Conservation (phyloP, 805 yeast species). For the Henningerozyma blattae region DNA sequence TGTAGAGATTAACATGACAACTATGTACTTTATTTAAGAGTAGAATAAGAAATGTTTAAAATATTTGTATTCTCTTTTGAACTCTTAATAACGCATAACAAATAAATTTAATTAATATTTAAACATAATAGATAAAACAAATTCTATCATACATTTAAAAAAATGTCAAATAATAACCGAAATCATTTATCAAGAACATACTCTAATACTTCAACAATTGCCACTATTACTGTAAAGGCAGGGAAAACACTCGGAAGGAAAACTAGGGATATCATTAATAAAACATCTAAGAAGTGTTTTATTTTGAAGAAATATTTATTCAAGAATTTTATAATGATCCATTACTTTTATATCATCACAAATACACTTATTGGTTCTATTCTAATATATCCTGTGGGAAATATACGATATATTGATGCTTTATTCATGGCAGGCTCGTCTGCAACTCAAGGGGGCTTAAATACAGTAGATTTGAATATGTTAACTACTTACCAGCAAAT, state of each 20-base stretch:
- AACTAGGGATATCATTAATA: slow-evolving; percentile 25
- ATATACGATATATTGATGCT: slow-evolving; percentile 58
- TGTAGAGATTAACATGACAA: too few species aligned
- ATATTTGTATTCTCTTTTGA: too few species aligned
- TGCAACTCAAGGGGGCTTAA: slow-evolving; percentile 83
- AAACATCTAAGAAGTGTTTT: slow-evolving; percentile 19
- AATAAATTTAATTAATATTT: too few species aligned
- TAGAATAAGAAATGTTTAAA: too few species aligned
- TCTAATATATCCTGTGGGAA: slow-evolving; percentile 58
- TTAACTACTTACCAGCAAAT: slow-evolving; percentile 70
- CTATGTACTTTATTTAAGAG: too few species aligned
- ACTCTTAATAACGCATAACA: too few species aligned
- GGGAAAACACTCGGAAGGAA: slow-evolving; percentile 28
- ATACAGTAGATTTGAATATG: slow-evolving; percentile 55
- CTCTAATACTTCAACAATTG: slow-evolving; percentile 6
- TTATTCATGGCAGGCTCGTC: slow-evolving; percentile 65
- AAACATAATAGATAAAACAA: too few species aligned
- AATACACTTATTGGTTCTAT: slow-evolving; percentile 57
- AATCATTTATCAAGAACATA: not conserved
- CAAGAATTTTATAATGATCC: slow-evolving; percentile 42
- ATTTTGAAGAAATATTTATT: slow-evolving; percentile 26
- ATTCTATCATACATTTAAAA: not conserved
- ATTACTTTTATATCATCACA: slow-evolving; percentile 54
- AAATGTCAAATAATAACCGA: too few species aligned
- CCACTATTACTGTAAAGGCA: slow-evolving; percentile 11